A percentile compares a stretch with the other conserved stretches of the same genome.
phyloP scores from a whole-genome alignment of 2,329 filamentous ascomycete genomes.

The Raffaelea arxii region DNA sequence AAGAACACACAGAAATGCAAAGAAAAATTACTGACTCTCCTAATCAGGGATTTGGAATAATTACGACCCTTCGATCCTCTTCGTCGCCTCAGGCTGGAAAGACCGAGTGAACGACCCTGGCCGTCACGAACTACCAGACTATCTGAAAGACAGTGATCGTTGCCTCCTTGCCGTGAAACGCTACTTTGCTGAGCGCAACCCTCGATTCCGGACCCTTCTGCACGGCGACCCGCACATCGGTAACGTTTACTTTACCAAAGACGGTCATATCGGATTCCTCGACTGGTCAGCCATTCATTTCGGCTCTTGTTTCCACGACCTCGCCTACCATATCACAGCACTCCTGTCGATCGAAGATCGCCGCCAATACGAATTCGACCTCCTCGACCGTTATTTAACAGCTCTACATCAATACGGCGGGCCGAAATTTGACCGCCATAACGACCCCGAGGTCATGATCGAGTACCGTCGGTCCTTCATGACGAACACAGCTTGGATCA shows the following conservation, averaged over 20 bases:
- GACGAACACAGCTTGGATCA: constrained; percentile 24
- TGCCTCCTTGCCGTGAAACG: constrained; percentile 17
- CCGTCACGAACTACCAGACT: not conserved
- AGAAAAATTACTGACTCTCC: not conserved
- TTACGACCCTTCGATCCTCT: constrained; percentile 2
- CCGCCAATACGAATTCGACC: constrained; percentile 21
- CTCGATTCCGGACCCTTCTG: constrained; percentile 8
- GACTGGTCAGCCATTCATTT: constrained; percentile 27
- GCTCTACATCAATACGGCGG: constrained; percentile 1
- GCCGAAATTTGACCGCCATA: constrained; percentile 10
- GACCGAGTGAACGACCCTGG: not conserved
- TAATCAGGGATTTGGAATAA: constrained; percentile 5
- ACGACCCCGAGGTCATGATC: constrained; percentile 4
- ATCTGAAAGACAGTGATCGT: constrained; percentile 5
- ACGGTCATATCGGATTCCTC: constrained; percentile 21
- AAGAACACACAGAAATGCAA: too few relatives aligned
- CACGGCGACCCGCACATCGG: constrained; percentile 26
- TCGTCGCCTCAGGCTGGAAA: not conserved
- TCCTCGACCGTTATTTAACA: constrained; percentile 23
- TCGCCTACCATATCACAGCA: constrained; percentile 24
- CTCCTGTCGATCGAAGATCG: constrained; percentile 23
- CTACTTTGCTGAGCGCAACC: constrained; percentile 2
- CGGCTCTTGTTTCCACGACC: constrained; percentile 25
- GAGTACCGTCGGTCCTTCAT: constrained; percentile 24
- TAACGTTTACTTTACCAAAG: constrained; percentile 21